A percentile compares a stretch with the other conserved stretches of the same genome.
These are phyloP conservation scores for Canavalia gladiata DNA, from an alignment of 306 rosid species.

Conservation along the genomic window DNA sequence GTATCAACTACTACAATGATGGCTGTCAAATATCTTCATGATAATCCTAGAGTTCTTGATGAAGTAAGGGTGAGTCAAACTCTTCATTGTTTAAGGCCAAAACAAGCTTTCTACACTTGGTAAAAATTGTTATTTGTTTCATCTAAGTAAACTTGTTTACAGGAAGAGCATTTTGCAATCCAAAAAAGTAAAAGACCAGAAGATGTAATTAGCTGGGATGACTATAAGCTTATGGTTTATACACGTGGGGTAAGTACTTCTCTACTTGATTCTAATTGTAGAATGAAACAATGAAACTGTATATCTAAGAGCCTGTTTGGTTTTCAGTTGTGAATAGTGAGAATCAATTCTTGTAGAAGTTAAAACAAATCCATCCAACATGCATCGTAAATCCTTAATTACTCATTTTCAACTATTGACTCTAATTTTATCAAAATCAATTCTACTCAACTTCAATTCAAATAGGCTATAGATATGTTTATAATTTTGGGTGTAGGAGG, in stretches of 20 bases:
- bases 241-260: constrained; percentile 68
- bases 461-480: too few relatives aligned
- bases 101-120: not conserved
- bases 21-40: constrained; percentile 82
- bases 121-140: not conserved
- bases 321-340: too few relatives aligned
- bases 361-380: too few relatives aligned
- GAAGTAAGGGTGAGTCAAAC: constrained; percentile 60
- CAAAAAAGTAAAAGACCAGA: constrained; percentile 56
- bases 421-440: too few relatives aligned
- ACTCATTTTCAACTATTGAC: too few relatives aligned
- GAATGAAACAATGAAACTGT: not conserved
- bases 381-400: too few relatives aligned
- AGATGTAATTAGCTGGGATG: constrained; percentile 70
- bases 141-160: not conserved
- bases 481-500: too few relatives aligned
- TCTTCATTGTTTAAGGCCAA: not conserved
- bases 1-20: constrained; percentile 88
- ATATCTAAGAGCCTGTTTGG: not conserved
- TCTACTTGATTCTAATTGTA: constrained; percentile 24
- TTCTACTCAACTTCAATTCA: too few relatives aligned
- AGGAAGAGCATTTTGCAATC: constrained; percentile 81
- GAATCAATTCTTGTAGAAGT: too few relatives aligned
- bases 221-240: constrained; percentile 65
- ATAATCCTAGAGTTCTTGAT: constrained; percentile 75